Percentiles rank a stretch among this genome's conserved stretches.
Evolutionary conservation across 1,139 yeast genomes (phyloP).

Genomic region (Pichia cactophila): DNA sequence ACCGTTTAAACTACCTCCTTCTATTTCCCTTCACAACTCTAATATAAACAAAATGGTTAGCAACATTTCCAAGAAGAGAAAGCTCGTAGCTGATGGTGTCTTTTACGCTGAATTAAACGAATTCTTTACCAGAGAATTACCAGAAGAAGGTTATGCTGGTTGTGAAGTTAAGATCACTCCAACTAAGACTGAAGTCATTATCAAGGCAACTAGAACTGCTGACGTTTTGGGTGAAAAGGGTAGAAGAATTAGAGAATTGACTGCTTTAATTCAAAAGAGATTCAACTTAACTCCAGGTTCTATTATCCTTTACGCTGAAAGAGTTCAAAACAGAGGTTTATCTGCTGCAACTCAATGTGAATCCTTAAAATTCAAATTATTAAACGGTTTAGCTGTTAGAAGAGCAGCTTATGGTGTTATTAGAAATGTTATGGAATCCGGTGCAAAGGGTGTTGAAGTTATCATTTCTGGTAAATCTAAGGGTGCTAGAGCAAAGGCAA

Average conservation of each 20-base stretch:
- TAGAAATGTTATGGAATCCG: constrained; percentile 99
- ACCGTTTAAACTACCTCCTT: background rate
- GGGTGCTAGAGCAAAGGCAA: constrained; percentile 99
- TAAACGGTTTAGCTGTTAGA: constrained; percentile 98
- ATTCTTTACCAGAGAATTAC: constrained; percentile 99
- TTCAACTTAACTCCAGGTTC: constrained; percentile 94
- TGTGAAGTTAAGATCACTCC: constrained; percentile 99
- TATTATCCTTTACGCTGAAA: constrained; percentile 94
- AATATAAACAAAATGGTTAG: constrained; percentile 39
- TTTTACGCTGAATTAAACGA: constrained; percentile 99
- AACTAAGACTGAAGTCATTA: constrained; percentile 95
- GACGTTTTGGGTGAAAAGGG: constrained; percentile 99
- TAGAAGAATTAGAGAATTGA: constrained; percentile 99
- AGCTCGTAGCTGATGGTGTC: constrained; percentile 99
- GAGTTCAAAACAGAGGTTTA: constrained; percentile 99
- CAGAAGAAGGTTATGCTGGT: constrained; percentile 99
- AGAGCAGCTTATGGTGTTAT: constrained; percentile 99
- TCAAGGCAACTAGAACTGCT: constrained; percentile 98
- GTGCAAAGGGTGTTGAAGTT: constrained; percentile 99
- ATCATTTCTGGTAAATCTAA: constrained; percentile 99
- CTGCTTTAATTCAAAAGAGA: constrained; percentile 97
- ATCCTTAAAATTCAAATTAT: constrained; percentile 95
- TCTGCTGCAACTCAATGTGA: constrained; percentile 99
- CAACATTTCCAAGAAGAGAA: constrained; percentile 77
- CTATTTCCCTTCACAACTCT: background rate